These are phyloP conservation scores for Aspergillus leporis DNA, from an alignment of 495 filamentous ascomycete species.

Conservation along the genomic window DNA sequence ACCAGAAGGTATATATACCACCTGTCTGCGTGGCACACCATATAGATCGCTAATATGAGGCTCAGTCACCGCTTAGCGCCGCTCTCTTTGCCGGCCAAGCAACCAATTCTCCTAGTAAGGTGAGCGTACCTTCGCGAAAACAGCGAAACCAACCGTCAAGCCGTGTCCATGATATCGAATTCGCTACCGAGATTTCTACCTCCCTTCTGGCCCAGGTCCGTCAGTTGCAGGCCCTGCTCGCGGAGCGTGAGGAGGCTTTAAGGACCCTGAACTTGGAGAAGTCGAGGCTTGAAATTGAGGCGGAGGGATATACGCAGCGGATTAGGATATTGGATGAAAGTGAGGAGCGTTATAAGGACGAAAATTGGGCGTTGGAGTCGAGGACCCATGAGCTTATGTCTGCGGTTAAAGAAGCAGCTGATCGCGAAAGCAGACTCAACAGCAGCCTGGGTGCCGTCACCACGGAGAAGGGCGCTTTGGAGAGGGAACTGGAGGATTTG, in stretches of 20 bases:
- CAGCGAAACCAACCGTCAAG: slow-evolving; percentile 86
- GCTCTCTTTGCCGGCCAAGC: slow-evolving; percentile 83
- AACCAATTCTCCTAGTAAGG: slow-evolving; percentile 85
- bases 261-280: slow-evolving; percentile 72
- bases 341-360: slow-evolving; percentile 93
- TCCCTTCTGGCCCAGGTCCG: slow-evolving; percentile 87
- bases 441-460: slow-evolving; percentile 66
- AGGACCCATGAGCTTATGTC: slow-evolving; percentile 79
- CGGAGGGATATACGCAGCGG: slow-evolving; percentile 74
- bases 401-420: slow-evolving; percentile 65
- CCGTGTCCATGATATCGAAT: slow-evolving; percentile 90
- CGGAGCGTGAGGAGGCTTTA: slow-evolving; percentile 83
- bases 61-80: slow-evolving; percentile 67
- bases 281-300: slow-evolving; percentile 76
- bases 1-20: slow-evolving; percentile 50
- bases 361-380: slow-evolving; percentile 95
- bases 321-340: slow-evolving; percentile 84
- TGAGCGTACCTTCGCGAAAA: slow-evolving; percentile 79
- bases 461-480: slow-evolving; percentile 71
- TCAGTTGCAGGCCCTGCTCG: slow-evolving; percentile 77
- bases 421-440: slow-evolving; percentile 77
- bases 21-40: slow-evolving; percentile 2
- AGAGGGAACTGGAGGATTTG: slow-evolving; percentile 86
- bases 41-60: slow-evolving; percentile 7
- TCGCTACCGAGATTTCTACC: slow-evolving; percentile 92